Percentiles rank a stretch among this genome's conserved stretches.
Evolutionary conservation across 331 rosid genomes (phyloP).

Genomic region (Pyracantha coccinea): DNA sequence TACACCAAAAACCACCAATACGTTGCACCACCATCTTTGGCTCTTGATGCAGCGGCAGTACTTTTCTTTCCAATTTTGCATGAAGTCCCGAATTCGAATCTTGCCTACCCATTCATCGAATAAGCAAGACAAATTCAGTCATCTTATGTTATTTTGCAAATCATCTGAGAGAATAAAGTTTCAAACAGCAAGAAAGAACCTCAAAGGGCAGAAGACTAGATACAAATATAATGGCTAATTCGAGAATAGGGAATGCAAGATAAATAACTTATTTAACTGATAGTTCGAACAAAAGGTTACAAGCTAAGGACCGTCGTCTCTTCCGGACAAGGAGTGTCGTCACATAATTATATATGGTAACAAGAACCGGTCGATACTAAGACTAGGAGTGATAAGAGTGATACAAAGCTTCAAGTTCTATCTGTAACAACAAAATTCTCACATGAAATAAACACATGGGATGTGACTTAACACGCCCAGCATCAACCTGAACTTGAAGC

Average conservation of each 20-base stretch:
- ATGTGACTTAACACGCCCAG: neutral
- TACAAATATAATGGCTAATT: neutral
- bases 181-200: neutral
- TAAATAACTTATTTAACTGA: neutral
- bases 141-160: neutral
- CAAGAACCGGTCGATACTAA: neutral
- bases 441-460: neutral
- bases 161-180: neutral
- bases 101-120: neutral
- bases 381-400: neutral
- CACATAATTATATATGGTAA: neutral
- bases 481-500: constrained; percentile 12
- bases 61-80: neutral
- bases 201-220: neutral
- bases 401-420: constrained; percentile 6
- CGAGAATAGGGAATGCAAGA: neutral
- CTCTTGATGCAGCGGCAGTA: neutral
- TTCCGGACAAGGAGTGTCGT: neutral
- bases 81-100: neutral
- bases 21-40: neutral
- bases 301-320: neutral
- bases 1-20: neutral
- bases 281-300: neutral
- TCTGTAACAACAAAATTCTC: constrained; percentile 1
- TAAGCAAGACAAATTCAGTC: neutral